Percentiles rank a stretch among this genome's conserved stretches.
phyloP scores from a whole-genome alignment of 108 stramenopile genomes.

The Cyclotella kingstonii region DNA sequence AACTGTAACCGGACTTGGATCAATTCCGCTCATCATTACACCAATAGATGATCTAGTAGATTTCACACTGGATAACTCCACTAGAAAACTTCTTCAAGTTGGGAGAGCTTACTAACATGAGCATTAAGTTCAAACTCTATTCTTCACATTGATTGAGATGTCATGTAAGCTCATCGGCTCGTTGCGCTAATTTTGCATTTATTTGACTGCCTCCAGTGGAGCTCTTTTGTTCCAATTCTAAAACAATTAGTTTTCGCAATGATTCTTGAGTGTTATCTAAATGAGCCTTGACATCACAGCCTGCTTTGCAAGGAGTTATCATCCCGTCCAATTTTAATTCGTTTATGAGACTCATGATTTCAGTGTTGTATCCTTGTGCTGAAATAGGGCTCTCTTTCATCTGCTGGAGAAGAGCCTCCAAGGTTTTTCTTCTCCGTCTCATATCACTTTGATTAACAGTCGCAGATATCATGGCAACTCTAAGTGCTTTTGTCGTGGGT shows the following conservation, averaged over 20 bases:
- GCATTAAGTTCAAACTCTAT: too few relatives aligned
- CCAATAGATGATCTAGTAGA: conserved; percentile 79
- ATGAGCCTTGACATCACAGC: conserved; percentile 11
- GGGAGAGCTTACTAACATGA: too few relatives aligned
- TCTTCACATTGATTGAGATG: too few relatives aligned
- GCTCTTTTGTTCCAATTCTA: conserved; percentile 24
- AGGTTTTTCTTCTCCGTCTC: conserved; percentile 4
- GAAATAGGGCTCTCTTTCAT: conserved; percentile 25
- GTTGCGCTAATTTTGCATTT: neutral
- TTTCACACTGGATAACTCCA: conserved; percentile 58
- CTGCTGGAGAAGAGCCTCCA: conserved; percentile 11
- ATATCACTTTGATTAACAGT: conserved; percentile 6
- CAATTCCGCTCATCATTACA: conserved; percentile 69
- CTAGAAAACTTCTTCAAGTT: conserved; percentile 39
- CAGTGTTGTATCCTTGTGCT: conserved; percentile 21
- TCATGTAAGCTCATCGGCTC: neutral
- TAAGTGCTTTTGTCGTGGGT: conserved; percentile 12
- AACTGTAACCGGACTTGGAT: conserved; percentile 59
- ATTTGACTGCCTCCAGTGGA: conserved; percentile 7
- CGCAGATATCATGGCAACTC: conserved; percentile 23
- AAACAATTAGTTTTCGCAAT: conserved; percentile 12
- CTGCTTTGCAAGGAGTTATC: conserved; percentile 8
- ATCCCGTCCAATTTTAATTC: conserved; percentile 13
- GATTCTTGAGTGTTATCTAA: conserved; percentile 23
- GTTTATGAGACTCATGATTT: conserved; percentile 16